These are phyloP conservation scores for Yamadazyma jaroonii DNA, from an alignment of 1,139 yeast genomes.

Conservation along the genomic window DNA sequence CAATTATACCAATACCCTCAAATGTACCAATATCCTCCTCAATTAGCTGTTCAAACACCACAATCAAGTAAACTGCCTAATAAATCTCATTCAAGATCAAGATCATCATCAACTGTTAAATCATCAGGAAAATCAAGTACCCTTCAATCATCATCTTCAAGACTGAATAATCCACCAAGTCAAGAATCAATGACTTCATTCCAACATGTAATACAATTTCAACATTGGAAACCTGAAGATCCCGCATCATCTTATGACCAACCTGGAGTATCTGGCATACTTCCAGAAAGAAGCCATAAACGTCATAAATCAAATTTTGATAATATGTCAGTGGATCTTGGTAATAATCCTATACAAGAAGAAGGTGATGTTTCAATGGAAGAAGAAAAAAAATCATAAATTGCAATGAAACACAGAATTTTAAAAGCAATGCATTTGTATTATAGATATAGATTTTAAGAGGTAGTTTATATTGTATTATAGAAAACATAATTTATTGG, in stretches of 20 bases:
- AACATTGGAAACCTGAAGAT: constrained; percentile 50
- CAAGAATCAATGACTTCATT: constrained; percentile 53
- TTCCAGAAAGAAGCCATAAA: constrained; percentile 12
- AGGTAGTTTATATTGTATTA: not conserved
- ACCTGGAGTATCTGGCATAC: constrained; percentile 7
- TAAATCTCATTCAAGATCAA: constrained; percentile 10
- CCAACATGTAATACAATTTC: constrained; percentile 51
- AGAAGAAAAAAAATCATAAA: constrained; percentile 6
- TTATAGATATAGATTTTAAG: constrained; percentile 2
- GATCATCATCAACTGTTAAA: constrained; percentile 14
- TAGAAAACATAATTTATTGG: constrained; percentile 26
- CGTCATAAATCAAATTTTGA: constrained; percentile 17
- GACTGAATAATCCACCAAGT: constrained; percentile 36
- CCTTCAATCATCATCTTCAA: constrained; percentile 39
- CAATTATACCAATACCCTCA: constrained; percentile 4
- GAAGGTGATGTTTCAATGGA: constrained; percentile 15
- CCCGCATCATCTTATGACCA: constrained; percentile 14
- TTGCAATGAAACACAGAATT: too few species aligned
- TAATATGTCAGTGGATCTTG: constrained; percentile 17
- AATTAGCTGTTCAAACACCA: constrained; percentile 1
- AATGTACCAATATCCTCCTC: constrained; percentile 6
- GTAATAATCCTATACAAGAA: constrained; percentile 5
- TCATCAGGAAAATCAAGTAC: constrained; percentile 41
- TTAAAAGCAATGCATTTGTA: constrained; percentile 3
- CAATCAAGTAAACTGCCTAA: constrained; percentile 7